These are phyloP conservation scores for Claviceps sp. DNA, from an alignment of 2,329 filamentous ascomycete genomes.

Conservation along the genomic window DNA sequence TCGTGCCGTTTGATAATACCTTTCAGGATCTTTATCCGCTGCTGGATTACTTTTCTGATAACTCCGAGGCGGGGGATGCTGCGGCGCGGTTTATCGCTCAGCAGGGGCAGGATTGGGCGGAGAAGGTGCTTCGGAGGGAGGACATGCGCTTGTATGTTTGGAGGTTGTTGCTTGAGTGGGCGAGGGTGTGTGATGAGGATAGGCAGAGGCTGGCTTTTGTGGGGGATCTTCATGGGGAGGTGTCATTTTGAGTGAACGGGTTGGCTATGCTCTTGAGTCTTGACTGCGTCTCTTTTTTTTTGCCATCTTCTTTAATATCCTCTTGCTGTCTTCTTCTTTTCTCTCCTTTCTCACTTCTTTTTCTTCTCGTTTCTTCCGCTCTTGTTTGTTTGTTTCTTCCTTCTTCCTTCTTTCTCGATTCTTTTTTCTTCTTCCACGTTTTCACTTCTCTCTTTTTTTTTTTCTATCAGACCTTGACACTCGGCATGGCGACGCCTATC, in stretches of 20 bases:
- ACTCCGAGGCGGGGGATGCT: slow-evolving; percentile 31
- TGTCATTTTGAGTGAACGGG: neutral
- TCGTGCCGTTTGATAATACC: slow-evolving; percentile 56
- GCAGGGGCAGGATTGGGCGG: slow-evolving; percentile 46
- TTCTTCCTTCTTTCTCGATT: neutral
- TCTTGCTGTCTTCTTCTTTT: too few relatives aligned
- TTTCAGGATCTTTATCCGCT: slow-evolving; percentile 53
- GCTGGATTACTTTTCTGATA: slow-evolving; percentile 51
- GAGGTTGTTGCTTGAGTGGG: slow-evolving; percentile 46
- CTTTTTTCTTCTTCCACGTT: neutral
- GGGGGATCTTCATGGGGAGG: slow-evolving; percentile 22
- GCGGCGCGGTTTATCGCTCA: slow-evolving; percentile 47
- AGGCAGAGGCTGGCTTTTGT: slow-evolving; percentile 30
- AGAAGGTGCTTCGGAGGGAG: slow-evolving; percentile 45
- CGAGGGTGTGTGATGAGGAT: slow-evolving; percentile 33
- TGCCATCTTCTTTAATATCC: neutral
- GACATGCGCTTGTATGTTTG: slow-evolving; percentile 56
- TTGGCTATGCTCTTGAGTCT: neutral
- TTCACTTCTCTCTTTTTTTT: neutral
- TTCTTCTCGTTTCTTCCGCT: neutral
- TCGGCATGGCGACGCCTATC: neutral
- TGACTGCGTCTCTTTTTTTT: neutral
- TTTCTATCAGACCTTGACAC: too few relatives aligned
- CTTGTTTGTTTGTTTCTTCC: neutral
- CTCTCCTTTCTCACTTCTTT: neutral